Conservation (phyloP, 2,329 filamentous ascomycete species). For the Bipolaris bicolor region DNA sequence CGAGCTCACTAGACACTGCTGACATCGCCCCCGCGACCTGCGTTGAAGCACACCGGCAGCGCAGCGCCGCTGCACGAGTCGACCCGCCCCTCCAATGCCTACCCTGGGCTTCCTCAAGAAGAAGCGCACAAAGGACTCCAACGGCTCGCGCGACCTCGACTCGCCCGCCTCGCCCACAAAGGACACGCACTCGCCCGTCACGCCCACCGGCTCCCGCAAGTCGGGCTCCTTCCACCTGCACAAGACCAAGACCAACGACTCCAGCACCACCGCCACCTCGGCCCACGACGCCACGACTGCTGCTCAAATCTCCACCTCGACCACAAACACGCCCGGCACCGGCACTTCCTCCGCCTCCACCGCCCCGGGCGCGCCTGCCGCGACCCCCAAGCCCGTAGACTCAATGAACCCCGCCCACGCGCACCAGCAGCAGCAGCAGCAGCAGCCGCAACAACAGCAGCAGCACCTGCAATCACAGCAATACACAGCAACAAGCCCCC, state of each 20-base stretch:
- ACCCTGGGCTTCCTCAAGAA: slow-evolving; percentile 96
- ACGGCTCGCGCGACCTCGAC: slow-evolving; percentile 64
- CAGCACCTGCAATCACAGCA: slow-evolving; percentile 6
- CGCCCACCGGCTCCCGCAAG: slow-evolving; percentile 43
- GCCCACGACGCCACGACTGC: slow-evolving; percentile 1
- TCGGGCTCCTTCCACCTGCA: slow-evolving; percentile 39
- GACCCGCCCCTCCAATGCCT: slow-evolving; percentile 70
- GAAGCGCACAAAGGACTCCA: slow-evolving; percentile 93
- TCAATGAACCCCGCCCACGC: slow-evolving; percentile 50
- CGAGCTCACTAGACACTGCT: slow-evolving; percentile 1
- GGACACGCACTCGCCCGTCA: slow-evolving; percentile 54
- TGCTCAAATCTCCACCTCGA: slow-evolving; percentile 1
- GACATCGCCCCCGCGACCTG: slow-evolving; percentile 11
- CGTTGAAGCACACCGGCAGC: slow-evolving; percentile 20
- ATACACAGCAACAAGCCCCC: slow-evolving; percentile 39
- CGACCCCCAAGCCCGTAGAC: slow-evolving; percentile 45
- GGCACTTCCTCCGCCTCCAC: slow-evolving; percentile 12
- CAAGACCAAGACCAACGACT: slow-evolving; percentile 41
- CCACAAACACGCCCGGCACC: slow-evolving; percentile 18
- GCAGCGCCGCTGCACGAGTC: slow-evolving; percentile 27
- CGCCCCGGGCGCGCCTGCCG: slow-evolving; percentile 21
- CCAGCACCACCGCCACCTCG: slow-evolving; percentile 23
- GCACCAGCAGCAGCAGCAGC: slow-evolving; percentile 11
- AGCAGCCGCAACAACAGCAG: slow-evolving; percentile 17
- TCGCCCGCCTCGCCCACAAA: slow-evolving; percentile 71